Percentiles rank a stretch among this genome's conserved stretches.
Evolutionary conservation across 1,284 basidiomycete species (phyloP).

Genomic region (Fomitopsis betulina): DNA sequence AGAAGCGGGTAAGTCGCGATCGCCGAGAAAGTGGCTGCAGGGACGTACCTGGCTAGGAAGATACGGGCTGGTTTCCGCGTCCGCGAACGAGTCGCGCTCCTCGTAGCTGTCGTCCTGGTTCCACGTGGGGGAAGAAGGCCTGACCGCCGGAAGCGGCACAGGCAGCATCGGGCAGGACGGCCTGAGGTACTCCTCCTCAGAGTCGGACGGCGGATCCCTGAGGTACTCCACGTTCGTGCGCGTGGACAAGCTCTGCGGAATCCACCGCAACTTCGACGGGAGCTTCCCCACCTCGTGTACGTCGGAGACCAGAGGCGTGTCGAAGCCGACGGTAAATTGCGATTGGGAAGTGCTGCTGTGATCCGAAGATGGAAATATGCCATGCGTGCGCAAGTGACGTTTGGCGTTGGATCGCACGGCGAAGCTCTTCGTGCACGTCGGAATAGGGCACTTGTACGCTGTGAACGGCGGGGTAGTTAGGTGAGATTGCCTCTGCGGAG

Average conservation of each 20-base stretch:
- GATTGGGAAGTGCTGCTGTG: constrained; percentile 25
- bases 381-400: constrained; percentile 56
- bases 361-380: constrained; percentile 31
- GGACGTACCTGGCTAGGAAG: constrained; percentile 31
- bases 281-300: constrained; percentile 37
- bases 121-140: constrained; percentile 24
- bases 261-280: constrained; percentile 40
- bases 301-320: constrained; percentile 38
- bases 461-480: constrained; percentile 4
- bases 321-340: constrained; percentile 39
- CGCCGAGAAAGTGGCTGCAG: neutral
- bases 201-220: constrained; percentile 23
- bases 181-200: constrained; percentile 28
- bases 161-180: constrained; percentile 27
- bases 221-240: constrained; percentile 28
- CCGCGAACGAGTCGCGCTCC: constrained; percentile 27
- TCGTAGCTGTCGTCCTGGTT: constrained; percentile 23
- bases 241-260: constrained; percentile 33
- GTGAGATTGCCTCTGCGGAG: constrained; percentile 2
- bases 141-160: constrained; percentile 27
- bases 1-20: constrained; percentile 7
- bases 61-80: constrained; percentile 28
- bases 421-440: constrained; percentile 52
- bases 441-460: constrained; percentile 55
- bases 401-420: constrained; percentile 63